A percentile compares a stretch with the other conserved stretches of the same genome.
These are phyloP conservation scores for Sporothrix dimorphospora DNA, from an alignment of 2,329 filamentous ascomycete genomes.

Conservation along the genomic window DNA sequence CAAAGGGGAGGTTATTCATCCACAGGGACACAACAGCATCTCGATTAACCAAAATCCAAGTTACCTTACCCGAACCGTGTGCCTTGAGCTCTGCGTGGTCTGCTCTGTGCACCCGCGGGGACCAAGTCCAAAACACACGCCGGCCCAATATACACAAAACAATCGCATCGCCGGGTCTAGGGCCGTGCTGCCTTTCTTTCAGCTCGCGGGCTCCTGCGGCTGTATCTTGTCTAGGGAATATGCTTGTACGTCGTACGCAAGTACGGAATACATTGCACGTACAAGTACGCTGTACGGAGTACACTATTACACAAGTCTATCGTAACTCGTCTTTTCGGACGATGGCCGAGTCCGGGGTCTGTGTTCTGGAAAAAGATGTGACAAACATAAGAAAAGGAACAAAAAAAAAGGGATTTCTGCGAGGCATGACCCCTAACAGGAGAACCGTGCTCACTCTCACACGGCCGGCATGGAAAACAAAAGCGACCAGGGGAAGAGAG, in stretches of 20 bases:
- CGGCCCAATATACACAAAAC: conserved; percentile 3
- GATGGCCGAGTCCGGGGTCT: conserved; percentile 2
- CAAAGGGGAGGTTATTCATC: background rate
- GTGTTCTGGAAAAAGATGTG: conserved; percentile 39
- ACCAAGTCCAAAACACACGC: conserved; percentile 13
- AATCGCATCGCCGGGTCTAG: background rate
- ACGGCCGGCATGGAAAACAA: conserved; percentile 13
- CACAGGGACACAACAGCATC: background rate
- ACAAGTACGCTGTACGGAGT: too few species aligned
- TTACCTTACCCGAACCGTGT: conserved; percentile 7
- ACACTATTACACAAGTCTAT: background rate
- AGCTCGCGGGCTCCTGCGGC: background rate
- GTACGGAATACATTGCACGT: background rate
- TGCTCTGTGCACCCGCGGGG: background rate
- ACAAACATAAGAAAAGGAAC: conserved; percentile 27
- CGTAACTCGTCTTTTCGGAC: conserved; percentile 2
- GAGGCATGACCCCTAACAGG: background rate
- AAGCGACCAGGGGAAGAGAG: background rate
- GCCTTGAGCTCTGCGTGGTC: background rate
- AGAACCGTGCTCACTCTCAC: conserved; percentile 24
- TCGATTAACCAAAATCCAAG: background rate
- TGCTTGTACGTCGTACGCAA: background rate
- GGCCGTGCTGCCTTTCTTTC: background rate
- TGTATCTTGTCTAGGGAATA: background rate
- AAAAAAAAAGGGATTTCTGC: conserved; percentile 3